Percentiles rank a stretch among this genome's conserved stretches.
Conservation (phyloP, 1,139 yeast species). For the Geotrichum candidum region DNA sequence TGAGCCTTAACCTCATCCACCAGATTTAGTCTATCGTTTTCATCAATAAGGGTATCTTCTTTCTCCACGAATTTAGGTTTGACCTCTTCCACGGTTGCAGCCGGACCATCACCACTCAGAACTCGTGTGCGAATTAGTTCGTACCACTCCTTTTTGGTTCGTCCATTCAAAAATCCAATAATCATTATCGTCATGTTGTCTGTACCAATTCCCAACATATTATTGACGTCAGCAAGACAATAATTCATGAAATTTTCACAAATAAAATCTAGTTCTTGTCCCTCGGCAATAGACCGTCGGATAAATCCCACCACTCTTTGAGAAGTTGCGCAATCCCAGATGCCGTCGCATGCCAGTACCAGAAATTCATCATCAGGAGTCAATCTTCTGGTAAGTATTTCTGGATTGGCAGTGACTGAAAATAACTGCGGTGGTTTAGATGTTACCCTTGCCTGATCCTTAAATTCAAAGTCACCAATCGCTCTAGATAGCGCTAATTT, state of each 20-base stretch:
- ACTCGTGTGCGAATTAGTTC: slow-evolving; percentile 56
- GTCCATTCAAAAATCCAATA: slow-evolving; percentile 74
- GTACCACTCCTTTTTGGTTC: slow-evolving; percentile 83
- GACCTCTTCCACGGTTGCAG: slow-evolving; percentile 30
- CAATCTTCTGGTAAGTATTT: slow-evolving; percentile 68
- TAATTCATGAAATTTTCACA: slow-evolving; percentile 90
- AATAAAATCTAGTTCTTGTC: slow-evolving; percentile 60
- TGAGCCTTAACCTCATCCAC: background rate
- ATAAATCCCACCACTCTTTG: slow-evolving; percentile 93
- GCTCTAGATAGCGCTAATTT: slow-evolving; percentile 93
- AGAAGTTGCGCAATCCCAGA: slow-evolving; percentile 94
- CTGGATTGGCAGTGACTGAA: slow-evolving; percentile 91
- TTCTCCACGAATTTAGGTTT: slow-evolving; percentile 15
- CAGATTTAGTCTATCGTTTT: slow-evolving; percentile 3
- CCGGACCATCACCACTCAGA: slow-evolving; percentile 40
- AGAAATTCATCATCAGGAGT: slow-evolving; percentile 71
- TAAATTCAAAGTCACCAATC: slow-evolving; percentile 94
- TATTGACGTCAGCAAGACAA: slow-evolving; percentile 90
- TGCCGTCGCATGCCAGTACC: slow-evolving; percentile 94
- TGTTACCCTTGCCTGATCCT: slow-evolving; percentile 54
- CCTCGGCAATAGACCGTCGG: slow-evolving; percentile 78
- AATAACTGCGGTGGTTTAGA: slow-evolving; percentile 69
- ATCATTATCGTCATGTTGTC: slow-evolving; percentile 94
- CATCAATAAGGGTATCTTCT: slow-evolving; percentile 4
- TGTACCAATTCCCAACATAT: slow-evolving; percentile 93